These are phyloP conservation scores for Fusarium sp. DNA, from an alignment of 2,329 filamentous ascomycete species.

Conservation along the genomic window DNA sequence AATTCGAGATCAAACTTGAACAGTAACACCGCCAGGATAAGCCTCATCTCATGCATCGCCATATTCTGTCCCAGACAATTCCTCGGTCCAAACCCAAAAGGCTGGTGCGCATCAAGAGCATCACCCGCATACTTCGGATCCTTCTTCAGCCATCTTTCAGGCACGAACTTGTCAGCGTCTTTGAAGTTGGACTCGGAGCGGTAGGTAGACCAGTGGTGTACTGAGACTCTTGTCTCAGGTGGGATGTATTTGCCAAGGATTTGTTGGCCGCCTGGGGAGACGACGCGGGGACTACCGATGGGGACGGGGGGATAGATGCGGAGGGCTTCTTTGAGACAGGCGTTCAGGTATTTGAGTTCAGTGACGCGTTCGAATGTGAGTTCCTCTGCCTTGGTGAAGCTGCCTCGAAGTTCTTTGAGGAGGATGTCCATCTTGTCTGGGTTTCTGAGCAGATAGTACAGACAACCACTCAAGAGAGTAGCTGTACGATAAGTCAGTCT, in stretches of 20 bases:
- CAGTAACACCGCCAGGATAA: background rate
- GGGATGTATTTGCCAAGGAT: conserved; percentile 17
- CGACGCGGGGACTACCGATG: conserved; percentile 13
- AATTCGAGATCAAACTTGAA: conserved; percentile 17
- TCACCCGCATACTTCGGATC: conserved; percentile 7
- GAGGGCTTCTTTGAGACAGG: background rate
- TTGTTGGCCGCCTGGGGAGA: background rate
- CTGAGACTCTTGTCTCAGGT: background rate
- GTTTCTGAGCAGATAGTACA: background rate
- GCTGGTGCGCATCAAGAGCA: conserved; percentile 14
- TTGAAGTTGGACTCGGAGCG: conserved; percentile 17
- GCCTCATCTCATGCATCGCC: conserved; percentile 30
- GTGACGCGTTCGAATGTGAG: background rate
- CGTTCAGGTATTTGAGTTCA: conserved; percentile 13
- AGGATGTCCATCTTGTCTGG: conserved; percentile 8
- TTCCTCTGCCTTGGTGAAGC: background rate
- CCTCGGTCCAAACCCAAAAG: background rate
- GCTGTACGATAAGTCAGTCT: background rate
- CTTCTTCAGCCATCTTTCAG: conserved; percentile 19
- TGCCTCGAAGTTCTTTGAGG: background rate
- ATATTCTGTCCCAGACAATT: conserved; percentile 19
- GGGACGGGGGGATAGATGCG: conserved; percentile 10
- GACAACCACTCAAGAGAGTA: conserved; percentile 1
- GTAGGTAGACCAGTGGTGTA: conserved; percentile 23
- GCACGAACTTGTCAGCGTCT: background rate